Evolutionary conservation across 495 filamentous ascomycete genomes (phyloP), one percentile per base, ranked within the genome.

Genomic region (Aspergillus panamensis): DNA sequence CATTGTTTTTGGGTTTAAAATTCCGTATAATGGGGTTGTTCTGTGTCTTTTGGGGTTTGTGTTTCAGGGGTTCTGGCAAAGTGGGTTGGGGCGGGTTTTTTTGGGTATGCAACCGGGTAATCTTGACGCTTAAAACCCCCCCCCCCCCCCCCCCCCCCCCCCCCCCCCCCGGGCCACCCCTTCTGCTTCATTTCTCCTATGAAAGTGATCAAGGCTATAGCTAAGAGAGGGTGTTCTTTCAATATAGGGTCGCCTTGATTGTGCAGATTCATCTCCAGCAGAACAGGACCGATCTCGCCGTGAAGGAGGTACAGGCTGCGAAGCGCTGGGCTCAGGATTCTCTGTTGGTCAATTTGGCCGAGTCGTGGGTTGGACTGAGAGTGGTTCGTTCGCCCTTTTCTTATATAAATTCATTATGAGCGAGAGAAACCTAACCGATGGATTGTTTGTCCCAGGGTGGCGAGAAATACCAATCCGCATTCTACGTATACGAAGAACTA

Each of bases 401-500:
- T 1, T 52, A 9, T 42, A 14, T 6, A 19, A 16, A 19, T 7
- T 29, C 9, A 13, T 40, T 44, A 14, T 10, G 21, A 14, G 33
- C 12, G 7, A 44, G 1, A 3, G 40, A 44, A 20, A n/a, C 30
- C 42, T 59, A 53, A 49, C 4, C 25, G 19, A 49, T 63, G 35
- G 60, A 8, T 48, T 48, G 40, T 61, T 45, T 33, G 35, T 4
- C 55, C 43, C 50, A 95, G 90, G 94, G 94, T 66, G 92, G 91
- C 59, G 93, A 97, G 60, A 92, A 89, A 72, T 98, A 97, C 77
- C 94, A 97, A 71, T 88, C 91, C 62, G 88, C 93, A 35, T 98
- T 94, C 77, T 98, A 98, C 81, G 92, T 98, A 63, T 98, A 91
- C 68, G 93, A 97, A 74, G 94, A 98, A 72, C 84, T 98, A 39